phyloP scores from a whole-genome alignment of 768 basidiomycete species.

The Tremella yokohamensis region DNA sequence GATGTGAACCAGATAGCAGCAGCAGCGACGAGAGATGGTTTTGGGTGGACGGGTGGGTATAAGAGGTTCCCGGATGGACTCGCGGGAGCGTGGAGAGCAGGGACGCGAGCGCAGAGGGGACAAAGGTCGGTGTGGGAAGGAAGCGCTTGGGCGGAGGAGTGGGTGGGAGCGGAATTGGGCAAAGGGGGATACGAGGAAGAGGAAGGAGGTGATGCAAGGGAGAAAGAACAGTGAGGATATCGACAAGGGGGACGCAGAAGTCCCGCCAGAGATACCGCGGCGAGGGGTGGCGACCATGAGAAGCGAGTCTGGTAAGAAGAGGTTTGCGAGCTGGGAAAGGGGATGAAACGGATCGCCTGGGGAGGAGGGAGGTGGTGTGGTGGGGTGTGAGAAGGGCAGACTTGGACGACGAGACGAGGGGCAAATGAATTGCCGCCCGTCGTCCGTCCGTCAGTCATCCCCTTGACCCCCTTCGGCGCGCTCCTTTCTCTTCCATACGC shows the following conservation, averaged over 20 bases:
- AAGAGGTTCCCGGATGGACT: no score
- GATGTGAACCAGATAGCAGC: no score
- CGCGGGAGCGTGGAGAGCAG: not conserved
- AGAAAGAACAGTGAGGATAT: not conserved
- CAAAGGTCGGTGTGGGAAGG: slow-evolving; percentile 3
- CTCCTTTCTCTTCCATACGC: no score
- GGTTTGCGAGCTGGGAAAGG: not conserved
- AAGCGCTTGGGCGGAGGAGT: not conserved
- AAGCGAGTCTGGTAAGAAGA: not conserved
- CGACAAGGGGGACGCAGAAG: not conserved
- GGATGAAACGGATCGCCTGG: not conserved
- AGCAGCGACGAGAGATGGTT: no score
- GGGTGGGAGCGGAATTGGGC: not conserved
- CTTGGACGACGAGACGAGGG: not conserved
- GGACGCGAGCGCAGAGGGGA: slow-evolving; percentile 2
- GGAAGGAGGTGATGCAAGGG: not conserved
- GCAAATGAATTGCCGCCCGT: no score
- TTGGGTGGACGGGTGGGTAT: no score
- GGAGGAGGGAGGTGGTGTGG: not conserved
- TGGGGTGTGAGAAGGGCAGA: not conserved
- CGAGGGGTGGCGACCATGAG: not conserved
- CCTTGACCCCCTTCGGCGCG: no score
- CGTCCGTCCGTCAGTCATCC: no score
- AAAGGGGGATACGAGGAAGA: not conserved
- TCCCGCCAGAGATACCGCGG: not conserved